These are phyloP conservation scores for Candida caryicola DNA, from an alignment of 805 yeast genomes.

Conservation along the genomic window DNA sequence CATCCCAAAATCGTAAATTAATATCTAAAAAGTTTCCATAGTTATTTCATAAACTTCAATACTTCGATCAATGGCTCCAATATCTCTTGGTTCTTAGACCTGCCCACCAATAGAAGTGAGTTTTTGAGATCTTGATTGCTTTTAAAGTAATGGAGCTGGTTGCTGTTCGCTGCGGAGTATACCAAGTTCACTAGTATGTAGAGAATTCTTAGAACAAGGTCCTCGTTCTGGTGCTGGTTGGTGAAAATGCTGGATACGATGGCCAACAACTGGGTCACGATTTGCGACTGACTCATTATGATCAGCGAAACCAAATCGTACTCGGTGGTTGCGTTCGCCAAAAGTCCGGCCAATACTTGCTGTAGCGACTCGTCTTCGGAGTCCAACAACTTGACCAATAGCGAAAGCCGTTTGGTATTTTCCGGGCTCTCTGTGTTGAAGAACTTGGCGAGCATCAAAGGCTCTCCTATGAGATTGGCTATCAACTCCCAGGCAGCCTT, in stretches of 20 bases:
- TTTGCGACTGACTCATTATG: slow-evolving; percentile 14
- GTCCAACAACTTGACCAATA: slow-evolving; percentile 33
- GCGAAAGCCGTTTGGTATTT: slow-evolving; percentile 25
- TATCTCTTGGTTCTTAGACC: slow-evolving; percentile 9
- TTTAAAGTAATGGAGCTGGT: slow-evolving; percentile 3
- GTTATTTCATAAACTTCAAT: slow-evolving; percentile 10
- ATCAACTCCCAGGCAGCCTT: slow-evolving; percentile 61
- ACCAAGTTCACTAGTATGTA: slow-evolving; percentile 21
- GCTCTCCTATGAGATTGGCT: slow-evolving; percentile 52
- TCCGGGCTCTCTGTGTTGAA: slow-evolving; percentile 48
- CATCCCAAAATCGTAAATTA: too few species aligned
- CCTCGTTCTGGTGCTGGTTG: slow-evolving; percentile 21
- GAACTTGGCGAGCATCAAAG: slow-evolving; percentile 47
- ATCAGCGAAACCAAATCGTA: slow-evolving; percentile 33
- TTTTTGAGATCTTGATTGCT: slow-evolving; percentile 6
- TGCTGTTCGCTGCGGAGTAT: slow-evolving; percentile 12
- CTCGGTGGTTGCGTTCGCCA: slow-evolving; percentile 41
- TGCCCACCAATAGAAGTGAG: not conserved
- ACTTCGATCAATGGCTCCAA: slow-evolving; percentile 15
- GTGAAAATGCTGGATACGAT: slow-evolving; percentile 21
- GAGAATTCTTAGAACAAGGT: slow-evolving; percentile 28
- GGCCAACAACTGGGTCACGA: slow-evolving; percentile 16
- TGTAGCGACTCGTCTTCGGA: slow-evolving; percentile 31
- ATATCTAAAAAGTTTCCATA: too few species aligned
- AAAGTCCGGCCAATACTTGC: slow-evolving; percentile 31